A percentile compares a stretch with the other conserved stretches of the same genome.
These are phyloP conservation scores for Strigomonas galati DNA, from an alignment of 208 protist species.

Conservation along the genomic window DNA sequence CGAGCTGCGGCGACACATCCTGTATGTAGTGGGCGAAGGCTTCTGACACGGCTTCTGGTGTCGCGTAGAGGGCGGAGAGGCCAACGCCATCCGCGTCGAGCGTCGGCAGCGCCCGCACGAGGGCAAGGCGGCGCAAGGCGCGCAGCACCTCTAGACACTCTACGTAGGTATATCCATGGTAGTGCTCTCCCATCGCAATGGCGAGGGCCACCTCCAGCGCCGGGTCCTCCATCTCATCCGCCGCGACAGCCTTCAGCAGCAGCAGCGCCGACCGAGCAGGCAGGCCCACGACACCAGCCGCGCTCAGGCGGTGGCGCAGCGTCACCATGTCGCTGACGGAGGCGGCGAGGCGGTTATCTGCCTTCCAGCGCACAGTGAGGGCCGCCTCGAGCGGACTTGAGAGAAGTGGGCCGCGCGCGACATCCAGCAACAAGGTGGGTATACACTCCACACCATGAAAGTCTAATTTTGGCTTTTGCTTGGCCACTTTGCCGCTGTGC, in stretches of 20 bases:
- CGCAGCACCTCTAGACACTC: conserved; percentile 82
- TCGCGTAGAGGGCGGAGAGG: conserved; percentile 9
- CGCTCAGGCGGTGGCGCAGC: conserved; percentile 37
- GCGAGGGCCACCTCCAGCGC: conserved; percentile 65
- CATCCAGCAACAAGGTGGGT: conserved; percentile 65
- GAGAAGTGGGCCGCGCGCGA: conserved; percentile 66
- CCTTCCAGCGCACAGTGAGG: conserved; percentile 75
- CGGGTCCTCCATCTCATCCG: conserved; percentile 69
- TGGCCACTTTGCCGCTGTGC: conserved; percentile 33
- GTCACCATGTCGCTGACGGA: conserved; percentile 53
- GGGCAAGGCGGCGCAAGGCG: conserved; percentile 67
- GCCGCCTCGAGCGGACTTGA: conserved; percentile 38
- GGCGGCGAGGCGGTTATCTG: conserved; percentile 48
- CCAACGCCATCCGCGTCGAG: conserved; percentile 14
- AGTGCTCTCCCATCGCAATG: conserved; percentile 75
- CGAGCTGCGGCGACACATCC: conserved; percentile 66
- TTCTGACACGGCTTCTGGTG: conserved; percentile 20
- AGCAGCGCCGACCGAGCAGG: conserved; percentile 50
- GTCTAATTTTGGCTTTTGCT: conserved; percentile 30
- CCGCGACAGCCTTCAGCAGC: conserved; percentile 64
- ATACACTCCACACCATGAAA: conserved; percentile 75
- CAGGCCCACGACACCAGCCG: conserved; percentile 51
- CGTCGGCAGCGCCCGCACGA: conserved; percentile 50
- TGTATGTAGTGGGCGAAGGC: conserved; percentile 46
- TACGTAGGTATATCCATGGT: conserved; percentile 42